Base-by-base conservation (phyloP, 352 stramenopile genomes). In the Globisporangium spinosum region DNA sequence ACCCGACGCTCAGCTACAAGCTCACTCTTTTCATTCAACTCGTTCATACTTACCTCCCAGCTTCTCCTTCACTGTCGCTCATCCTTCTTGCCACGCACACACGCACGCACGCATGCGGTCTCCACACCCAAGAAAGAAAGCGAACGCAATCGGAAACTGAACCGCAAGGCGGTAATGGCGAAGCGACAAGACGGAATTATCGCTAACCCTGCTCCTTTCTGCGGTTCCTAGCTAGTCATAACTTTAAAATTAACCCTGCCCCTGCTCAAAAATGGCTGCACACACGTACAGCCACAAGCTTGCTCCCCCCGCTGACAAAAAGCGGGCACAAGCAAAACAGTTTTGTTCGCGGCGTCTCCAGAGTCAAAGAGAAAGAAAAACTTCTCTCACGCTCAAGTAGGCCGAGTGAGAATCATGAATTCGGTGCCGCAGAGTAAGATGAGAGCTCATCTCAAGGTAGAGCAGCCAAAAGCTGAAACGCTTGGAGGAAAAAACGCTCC, bases 171-270 rank as follows among this genome's bases (percentile, higher is more conserved):
- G 35, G 23, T 12, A 12, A 9, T 34, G 27, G 3, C 23, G 29
- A 13, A 35, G 13, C 12, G 23, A 58, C 13, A 58, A 22, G 12
- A 34, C 23, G 5, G 51, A 17, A 34, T 7, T 17, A 7, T 57
- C 51, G 5, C 12, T 58, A 58, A 58, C 23, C 53, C 53, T 58
- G 23, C 53, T 58, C 53, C 53, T 35, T 58, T 35, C 53, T 58
- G 23, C 53, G 10, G 23, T 13, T 58, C 53, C 49, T 32, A 57
- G 49, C 49, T 57, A 12, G 49, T 57, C 22, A 57, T 20, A 58
- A 57, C 51, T 20, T 29, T 58, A 17, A 58, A 35, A 10, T 10
- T 29, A 58, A 58, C 23, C 53, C 53, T 58, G 53, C 53, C 53
- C 53, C 29, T 58, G 23, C 53, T 58, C 22, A 32, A 32, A 29